Evolutionary conservation across 1,284 basidiomycete genomes (phyloP).

Genomic region (Schizophyllum amplum): DNA sequence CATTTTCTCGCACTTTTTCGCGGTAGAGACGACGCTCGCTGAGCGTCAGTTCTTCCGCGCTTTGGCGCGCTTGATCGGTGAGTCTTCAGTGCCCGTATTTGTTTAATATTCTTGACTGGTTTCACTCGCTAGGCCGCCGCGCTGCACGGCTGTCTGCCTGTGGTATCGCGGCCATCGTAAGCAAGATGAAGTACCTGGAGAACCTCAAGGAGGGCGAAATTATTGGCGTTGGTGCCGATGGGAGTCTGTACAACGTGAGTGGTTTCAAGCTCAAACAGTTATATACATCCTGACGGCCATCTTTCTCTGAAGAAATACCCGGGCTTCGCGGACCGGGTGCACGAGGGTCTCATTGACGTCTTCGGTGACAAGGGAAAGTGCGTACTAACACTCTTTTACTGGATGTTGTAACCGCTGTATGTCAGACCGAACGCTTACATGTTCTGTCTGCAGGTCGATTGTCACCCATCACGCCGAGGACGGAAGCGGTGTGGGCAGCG

Average conservation of each 20-base stretch:
- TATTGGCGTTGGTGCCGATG: slow-evolving; percentile 87
- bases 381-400: slow-evolving; percentile 20
- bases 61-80: slow-evolving; percentile 76
- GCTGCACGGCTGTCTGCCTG: slow-evolving; percentile 86
- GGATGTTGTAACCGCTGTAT: too few relatives aligned
- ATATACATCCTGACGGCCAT: slow-evolving; percentile 3
- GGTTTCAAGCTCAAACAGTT: too few relatives aligned
- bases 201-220: slow-evolving; percentile 37
- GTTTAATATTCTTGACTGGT: not conserved
- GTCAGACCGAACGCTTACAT: not conserved
- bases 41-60: slow-evolving; percentile 95
- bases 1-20: slow-evolving; percentile 94
- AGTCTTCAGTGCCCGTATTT: not conserved
- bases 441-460: slow-evolving; percentile 55
- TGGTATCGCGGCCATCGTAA: slow-evolving; percentile 91
- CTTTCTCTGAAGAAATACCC: slow-evolving; percentile 98
- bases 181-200: slow-evolving; percentile 87
- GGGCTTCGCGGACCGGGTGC: slow-evolving; percentile 82
- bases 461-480: slow-evolving; percentile 90
- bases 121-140: slow-evolving; percentile 40
- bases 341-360: slow-evolving; percentile 84
- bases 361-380: slow-evolving; percentile 90
- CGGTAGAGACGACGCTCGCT: slow-evolving; percentile 86
- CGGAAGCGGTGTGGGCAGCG: slow-evolving; percentile 92
- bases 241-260: slow-evolving; percentile 85